Evolutionary conservation across 495 filamentous ascomycete species (phyloP), one percentile per base, ranked within the genome.

Genomic region (Rusavskia elegans): DNA sequence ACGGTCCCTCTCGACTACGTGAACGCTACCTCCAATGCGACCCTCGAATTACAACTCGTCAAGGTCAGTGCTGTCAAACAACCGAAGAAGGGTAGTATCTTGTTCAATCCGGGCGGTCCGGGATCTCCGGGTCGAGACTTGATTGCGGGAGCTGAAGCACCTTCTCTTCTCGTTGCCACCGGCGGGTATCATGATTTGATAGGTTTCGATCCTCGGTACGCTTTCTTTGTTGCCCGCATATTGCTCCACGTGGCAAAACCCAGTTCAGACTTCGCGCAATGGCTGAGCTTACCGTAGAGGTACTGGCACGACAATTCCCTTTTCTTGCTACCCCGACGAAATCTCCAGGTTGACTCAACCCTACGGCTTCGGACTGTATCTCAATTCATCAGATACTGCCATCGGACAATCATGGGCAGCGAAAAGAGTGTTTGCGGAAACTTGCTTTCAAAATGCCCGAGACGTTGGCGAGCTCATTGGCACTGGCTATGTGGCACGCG

Each of bases 1-100:
- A 42, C 45, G 0, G 69, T 74, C 8, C 71, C 69, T 1, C 56
- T 71, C 35, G 71, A 72, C 54, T 74, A 74, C 55, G 66, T 65
- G 6, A 40, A 64, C 1, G 46, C 55, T 1, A 52, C 44, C 17
- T 65, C 62, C 36, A 61, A 57, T 25, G 56, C 57, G 39, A 71
- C 62, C 0, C 55, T 71, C 16, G 45, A 57, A 8, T 59, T 74
- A 13, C 50, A 68, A 35, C 55, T 74, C 9, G 45, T 66, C 37
- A 63, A 51, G 38, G 59, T 68, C 20, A 52, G 56, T 1, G 65
- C 71, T n/a, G 27, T 50, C 5, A 51, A 57, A 8, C 54, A 61
- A 36, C 65, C 64, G 0, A 59, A 60, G 3, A 66, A 63, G 46
- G 69, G 70, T 20, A 69, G 62, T 41, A 70, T 75, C 29, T 55